Conservation (phyloP, 306 rosid species). For the Fagus sylvatica region DNA sequence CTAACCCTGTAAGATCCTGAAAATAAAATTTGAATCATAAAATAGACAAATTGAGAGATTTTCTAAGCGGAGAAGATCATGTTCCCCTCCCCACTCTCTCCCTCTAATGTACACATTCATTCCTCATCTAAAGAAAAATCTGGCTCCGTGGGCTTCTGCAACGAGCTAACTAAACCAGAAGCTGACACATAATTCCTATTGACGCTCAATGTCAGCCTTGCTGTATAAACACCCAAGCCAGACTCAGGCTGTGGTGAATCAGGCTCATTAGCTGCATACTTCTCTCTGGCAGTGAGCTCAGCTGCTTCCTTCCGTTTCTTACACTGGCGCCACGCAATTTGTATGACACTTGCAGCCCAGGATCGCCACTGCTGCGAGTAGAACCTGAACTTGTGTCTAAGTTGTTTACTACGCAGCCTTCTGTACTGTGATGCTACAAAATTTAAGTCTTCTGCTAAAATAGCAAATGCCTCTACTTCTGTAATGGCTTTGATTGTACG, state of each 20-base stretch:
- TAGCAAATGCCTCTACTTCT: conserved; percentile 94
- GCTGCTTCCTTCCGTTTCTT: conserved; percentile 62
- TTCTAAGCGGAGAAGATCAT: no score
- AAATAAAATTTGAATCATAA: no score
- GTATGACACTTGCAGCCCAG: conserved; percentile 86
- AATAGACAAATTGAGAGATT: no score
- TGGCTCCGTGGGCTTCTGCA: conserved; percentile 82
- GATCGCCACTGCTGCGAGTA: conserved; percentile 94
- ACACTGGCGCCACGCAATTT: conserved; percentile 78
- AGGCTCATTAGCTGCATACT: conserved; percentile 19
- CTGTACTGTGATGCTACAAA: conserved; percentile 87
- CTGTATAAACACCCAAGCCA: conserved; percentile 23
- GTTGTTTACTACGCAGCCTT: conserved; percentile 79
- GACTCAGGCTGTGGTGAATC: conserved; percentile 26
- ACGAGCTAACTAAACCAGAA: conserved; percentile 54
- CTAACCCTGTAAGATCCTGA: no score
- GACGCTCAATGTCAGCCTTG: conserved; percentile 31
- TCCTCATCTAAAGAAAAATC: conserved; percentile 59
- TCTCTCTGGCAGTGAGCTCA: conserved; percentile 54
- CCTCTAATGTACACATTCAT: background rate
- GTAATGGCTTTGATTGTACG: conserved; percentile 78
- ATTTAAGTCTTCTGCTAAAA: conserved; percentile 82
- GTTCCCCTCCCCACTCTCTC: no score
- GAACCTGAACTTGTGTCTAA: conserved; percentile 76
- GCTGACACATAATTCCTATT: conserved; percentile 37